A percentile compares a stretch with the other conserved stretches of the same genome.
These are phyloP conservation scores for Aureobasidium sp. DNA, from an alignment of 2,329 filamentous ascomycete species.

Conservation along the genomic window DNA sequence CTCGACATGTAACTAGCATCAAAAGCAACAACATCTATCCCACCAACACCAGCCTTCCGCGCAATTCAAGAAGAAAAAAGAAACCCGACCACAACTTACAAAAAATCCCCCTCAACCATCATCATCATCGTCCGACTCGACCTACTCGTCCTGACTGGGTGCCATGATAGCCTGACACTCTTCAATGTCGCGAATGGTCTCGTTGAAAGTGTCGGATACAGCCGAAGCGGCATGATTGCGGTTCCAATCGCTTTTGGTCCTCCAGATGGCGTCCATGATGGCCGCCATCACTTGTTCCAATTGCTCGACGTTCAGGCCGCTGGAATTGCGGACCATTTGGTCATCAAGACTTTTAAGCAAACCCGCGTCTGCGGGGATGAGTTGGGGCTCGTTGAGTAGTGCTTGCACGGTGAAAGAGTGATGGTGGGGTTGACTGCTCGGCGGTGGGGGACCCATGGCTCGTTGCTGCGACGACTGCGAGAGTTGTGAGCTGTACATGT, in stretches of 20 bases:
- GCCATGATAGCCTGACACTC: constrained; percentile 39
- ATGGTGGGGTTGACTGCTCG: constrained; percentile 24
- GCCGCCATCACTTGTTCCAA: constrained; percentile 87
- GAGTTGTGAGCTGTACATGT: constrained; percentile 25
- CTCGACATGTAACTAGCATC: too few species aligned
- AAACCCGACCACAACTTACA: too few species aligned
- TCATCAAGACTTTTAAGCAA: constrained; percentile 54
- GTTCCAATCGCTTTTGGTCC: constrained; percentile 72
- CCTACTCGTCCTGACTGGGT: constrained; percentile 33
- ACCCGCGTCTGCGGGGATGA: constrained; percentile 40
- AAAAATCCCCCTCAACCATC: too few species aligned
- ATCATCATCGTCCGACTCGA: too few species aligned
- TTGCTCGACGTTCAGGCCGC: constrained; percentile 82
- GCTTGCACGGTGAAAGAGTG: constrained; percentile 30
- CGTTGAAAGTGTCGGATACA: constrained; percentile 67
- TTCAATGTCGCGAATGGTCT: constrained; percentile 63
- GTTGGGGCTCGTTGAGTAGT: constrained; percentile 35
- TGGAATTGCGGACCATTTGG: constrained; percentile 59
- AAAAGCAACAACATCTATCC: too few species aligned
- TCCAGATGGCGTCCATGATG: constrained; percentile 88
- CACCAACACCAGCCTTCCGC: too few species aligned
- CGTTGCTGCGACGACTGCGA: constrained; percentile 30
- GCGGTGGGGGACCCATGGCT: constrained; percentile 28
- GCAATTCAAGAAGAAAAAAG: too few species aligned
- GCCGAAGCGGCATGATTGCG: constrained; percentile 62